These are phyloP conservation scores for Aureobasidium mangrovei DNA, from an alignment of 2,329 filamentous ascomycete species.

Conservation along the genomic window DNA sequence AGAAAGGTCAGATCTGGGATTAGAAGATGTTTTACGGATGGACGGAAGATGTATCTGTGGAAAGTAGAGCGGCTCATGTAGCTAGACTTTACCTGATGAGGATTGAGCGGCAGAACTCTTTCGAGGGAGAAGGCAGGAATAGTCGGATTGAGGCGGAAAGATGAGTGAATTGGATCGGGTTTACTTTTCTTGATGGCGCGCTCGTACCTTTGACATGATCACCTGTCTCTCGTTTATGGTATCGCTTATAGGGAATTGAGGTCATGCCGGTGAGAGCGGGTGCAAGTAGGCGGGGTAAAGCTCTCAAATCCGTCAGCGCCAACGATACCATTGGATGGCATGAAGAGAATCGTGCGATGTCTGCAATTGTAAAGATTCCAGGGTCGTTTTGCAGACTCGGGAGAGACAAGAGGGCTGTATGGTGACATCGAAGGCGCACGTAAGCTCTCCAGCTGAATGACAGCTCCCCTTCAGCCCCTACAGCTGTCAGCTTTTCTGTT, in stretches of 20 bases:
- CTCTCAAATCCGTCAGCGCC: too few relatives aligned
- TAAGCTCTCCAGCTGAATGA: not conserved
- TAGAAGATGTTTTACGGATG: not conserved
- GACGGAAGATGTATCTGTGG: not conserved
- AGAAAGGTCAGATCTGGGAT: not conserved
- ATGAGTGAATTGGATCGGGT: too few relatives aligned
- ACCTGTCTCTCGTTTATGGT: too few relatives aligned
- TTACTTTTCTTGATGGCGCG: too few relatives aligned
- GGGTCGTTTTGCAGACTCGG: not conserved
- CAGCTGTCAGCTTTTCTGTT: not conserved
- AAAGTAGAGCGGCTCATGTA: not conserved
- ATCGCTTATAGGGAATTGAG: too few relatives aligned
- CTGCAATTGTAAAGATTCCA: not conserved
- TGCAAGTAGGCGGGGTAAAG: too few relatives aligned
- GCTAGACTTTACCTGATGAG: too few relatives aligned
- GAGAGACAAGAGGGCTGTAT: not conserved
- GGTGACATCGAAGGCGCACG: slow-evolving; percentile 11
- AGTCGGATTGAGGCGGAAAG: too few relatives aligned
- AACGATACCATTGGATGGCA: not conserved
- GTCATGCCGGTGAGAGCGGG: too few relatives aligned
- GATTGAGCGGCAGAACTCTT: too few relatives aligned
- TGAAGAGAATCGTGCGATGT: not conserved
- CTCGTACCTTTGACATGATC: too few relatives aligned
- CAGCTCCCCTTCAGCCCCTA: not conserved
- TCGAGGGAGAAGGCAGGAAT: not conserved